Conservation (phyloP, 75 land plant genomes). For the Cryptomeria japonica region DNA sequence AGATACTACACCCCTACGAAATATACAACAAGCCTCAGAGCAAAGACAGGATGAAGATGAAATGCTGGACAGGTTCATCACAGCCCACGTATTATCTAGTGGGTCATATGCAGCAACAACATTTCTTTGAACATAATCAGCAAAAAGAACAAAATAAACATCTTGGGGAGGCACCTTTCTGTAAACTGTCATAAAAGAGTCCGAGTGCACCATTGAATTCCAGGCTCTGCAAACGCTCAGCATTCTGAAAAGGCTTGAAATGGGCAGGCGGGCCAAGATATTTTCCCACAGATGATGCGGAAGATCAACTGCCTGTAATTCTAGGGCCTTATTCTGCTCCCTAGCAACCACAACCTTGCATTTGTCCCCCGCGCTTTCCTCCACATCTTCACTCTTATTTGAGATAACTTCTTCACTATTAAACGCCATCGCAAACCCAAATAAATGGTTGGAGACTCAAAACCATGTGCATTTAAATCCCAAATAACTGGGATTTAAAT, state of each 20-base stretch:
- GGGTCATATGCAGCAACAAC: conserved; percentile 36
- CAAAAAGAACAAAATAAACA: conserved; percentile 42
- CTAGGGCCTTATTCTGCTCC: neutral
- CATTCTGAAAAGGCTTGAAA: conserved; percentile 31
- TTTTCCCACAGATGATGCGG: conserved; percentile 39
- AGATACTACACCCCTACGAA: conserved; percentile 15
- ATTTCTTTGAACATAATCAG: conserved; percentile 28
- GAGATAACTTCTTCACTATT: neutral
- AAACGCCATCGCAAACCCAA: neutral
- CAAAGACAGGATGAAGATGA: conserved; percentile 15
- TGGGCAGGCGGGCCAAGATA: conserved; percentile 40
- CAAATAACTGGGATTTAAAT: neutral
- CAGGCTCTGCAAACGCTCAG: conserved; percentile 33
- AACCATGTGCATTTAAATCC: neutral
- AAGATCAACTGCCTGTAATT: conserved; percentile 7
- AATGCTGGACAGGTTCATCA: conserved; percentile 30
- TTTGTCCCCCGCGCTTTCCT: neutral
- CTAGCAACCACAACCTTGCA: neutral
- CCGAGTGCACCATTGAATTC: conserved; percentile 23
- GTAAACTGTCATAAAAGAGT: conserved; percentile 25
- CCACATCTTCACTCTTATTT: neutral
- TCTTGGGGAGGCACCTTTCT: conserved; percentile 22
- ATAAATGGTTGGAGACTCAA: neutral
- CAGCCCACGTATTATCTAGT: conserved; percentile 29
- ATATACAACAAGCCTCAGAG: neutral